Base-by-base conservation (phyloP, 2,329 filamentous ascomycete genomes). In the Fusarium verrucosum region DNA sequence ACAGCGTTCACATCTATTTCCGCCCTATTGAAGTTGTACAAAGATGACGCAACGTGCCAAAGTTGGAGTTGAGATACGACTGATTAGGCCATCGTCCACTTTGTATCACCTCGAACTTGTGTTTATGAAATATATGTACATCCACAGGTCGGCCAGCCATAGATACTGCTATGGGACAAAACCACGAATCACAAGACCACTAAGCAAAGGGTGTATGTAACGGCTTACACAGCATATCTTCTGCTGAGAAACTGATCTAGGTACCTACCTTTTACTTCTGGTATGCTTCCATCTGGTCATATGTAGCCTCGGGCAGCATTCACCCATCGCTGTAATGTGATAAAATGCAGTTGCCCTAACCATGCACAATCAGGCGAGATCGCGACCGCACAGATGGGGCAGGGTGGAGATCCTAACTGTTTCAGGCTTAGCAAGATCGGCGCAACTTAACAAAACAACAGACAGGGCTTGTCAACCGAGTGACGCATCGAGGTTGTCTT, bases 301-400 rank as follows among this genome's bases (percentile, higher is more conserved):
- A n/a, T n/a, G n/a, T n/a, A n/a, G n/a, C n/a, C n/a, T n/a, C n/a
- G n/a, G n/a, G n/a, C 33, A 17, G 19, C 16, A 28, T 28, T 13
- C 41, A 38, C 45, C 42, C 32, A 35, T 42, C 30, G 30, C 43
- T 50, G 62, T 67, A 60, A 58, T 54, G 59, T 65, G 60, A 58
- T 55, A 47, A 52, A 59, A 58, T 58, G 57, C 54, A 42, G 65
- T 67, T 69, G 58, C 52, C 63, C 59, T 66, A 57, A 59, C 58
- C 40, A 62, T 70, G 63, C 63, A 70, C 50, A 66, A 62, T 58
- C 69, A 68, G 62, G 58, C 62, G 52, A 70, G 69, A 71, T 71
- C 69, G 64, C 52, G 58, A 32, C 58, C 40, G 58, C 66, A 71
- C 69, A 67, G 69, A 71, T 62, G 66, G 69, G 58, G 69, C 66